A percentile compares a stretch with the other conserved stretches of the same genome.
phyloP scores from a whole-genome alignment of 2,329 filamentous ascomycete genomes.

The Biscogniauxia sp. region DNA sequence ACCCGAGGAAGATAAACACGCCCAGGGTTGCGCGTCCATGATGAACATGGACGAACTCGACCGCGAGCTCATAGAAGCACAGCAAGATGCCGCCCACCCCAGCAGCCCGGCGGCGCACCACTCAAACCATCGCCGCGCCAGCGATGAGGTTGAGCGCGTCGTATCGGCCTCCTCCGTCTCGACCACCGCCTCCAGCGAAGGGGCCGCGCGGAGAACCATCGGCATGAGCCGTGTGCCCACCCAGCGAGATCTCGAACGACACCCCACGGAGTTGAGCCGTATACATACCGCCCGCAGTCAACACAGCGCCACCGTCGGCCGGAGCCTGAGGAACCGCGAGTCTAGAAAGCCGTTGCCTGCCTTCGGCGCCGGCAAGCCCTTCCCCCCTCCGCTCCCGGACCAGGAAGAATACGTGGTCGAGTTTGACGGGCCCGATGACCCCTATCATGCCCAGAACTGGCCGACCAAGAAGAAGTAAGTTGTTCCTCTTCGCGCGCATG shows the following conservation, averaged over 20 bases:
- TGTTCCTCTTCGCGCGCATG: neutral
- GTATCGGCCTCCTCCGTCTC: slow-evolving; percentile 50
- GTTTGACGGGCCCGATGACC: slow-evolving; percentile 81
- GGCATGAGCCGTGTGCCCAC: slow-evolving; percentile 62
- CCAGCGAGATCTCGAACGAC: slow-evolving; percentile 64
- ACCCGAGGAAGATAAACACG: neutral
- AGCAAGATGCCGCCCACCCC: slow-evolving; percentile 49
- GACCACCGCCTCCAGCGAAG: slow-evolving; percentile 45
- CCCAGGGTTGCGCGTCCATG: neutral
- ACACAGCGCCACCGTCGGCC: slow-evolving; percentile 70
- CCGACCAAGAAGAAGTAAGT: slow-evolving; percentile 70
- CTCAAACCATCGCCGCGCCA: slow-evolving; percentile 36
- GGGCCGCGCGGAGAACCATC: slow-evolving; percentile 37
- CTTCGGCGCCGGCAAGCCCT: slow-evolving; percentile 73
- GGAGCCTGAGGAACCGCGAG: slow-evolving; percentile 45
- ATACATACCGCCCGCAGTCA: slow-evolving; percentile 71
- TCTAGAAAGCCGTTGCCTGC: slow-evolving; percentile 60
- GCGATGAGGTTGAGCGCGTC: slow-evolving; percentile 60
- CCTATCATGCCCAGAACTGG: slow-evolving; percentile 87
- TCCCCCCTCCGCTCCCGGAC: slow-evolving; percentile 66
- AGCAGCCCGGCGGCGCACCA: slow-evolving; percentile 32
- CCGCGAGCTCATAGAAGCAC: slow-evolving; percentile 50
- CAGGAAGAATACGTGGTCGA: slow-evolving; percentile 78
- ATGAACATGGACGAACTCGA: slow-evolving; percentile 50
- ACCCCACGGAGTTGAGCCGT: slow-evolving; percentile 66